Percentiles rank a stretch among this genome's conserved stretches.
Evolutionary conservation across 2,329 filamentous ascomycete species (phyloP).

Genomic region (Sarocladium brachiariae): DNA sequence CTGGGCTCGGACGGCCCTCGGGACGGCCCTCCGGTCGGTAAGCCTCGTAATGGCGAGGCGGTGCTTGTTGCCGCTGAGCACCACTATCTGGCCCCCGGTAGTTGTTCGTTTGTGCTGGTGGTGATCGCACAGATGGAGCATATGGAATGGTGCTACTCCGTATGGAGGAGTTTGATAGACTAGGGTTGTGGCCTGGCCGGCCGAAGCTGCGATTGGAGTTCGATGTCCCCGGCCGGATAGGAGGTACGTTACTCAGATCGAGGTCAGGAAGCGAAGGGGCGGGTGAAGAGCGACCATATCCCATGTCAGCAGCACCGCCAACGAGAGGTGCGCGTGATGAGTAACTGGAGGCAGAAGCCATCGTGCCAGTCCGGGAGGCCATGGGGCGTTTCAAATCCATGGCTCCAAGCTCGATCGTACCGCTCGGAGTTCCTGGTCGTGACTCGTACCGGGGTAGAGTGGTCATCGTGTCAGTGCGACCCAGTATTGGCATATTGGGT

Average conservation of each 20-base stretch:
- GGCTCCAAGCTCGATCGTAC: constrained; percentile 44
- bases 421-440: constrained; percentile 47
- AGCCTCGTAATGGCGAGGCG: constrained; percentile 20
- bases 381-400: constrained; percentile 45
- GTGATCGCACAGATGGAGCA: neutral
- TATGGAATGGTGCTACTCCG: neutral
- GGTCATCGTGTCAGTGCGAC: constrained; percentile 51
- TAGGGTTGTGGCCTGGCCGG: constrained; percentile 1
- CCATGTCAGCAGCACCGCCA: constrained; percentile 53
- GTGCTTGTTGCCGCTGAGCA: neutral
- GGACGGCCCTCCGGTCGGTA: constrained; percentile 25
- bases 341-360: constrained; percentile 52
- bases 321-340: constrained; percentile 59
- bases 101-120: constrained; percentile 19
- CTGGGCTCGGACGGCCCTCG: constrained; percentile 26
- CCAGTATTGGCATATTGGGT: constrained; percentile 51
- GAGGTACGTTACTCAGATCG: constrained; percentile 19
- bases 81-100: constrained; percentile 20
- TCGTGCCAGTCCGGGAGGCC: constrained; percentile 44
- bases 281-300: constrained; percentile 36
- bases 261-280: constrained; percentile 27
- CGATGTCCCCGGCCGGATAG: constrained; percentile 28
- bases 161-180: constrained; percentile 1
- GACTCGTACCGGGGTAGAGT: constrained; percentile 59
- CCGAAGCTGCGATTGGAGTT: constrained; percentile 28